These are phyloP conservation scores for Xylariaceae sp. DNA, from an alignment of 2,329 filamentous ascomycete species.

Conservation along the genomic window DNA sequence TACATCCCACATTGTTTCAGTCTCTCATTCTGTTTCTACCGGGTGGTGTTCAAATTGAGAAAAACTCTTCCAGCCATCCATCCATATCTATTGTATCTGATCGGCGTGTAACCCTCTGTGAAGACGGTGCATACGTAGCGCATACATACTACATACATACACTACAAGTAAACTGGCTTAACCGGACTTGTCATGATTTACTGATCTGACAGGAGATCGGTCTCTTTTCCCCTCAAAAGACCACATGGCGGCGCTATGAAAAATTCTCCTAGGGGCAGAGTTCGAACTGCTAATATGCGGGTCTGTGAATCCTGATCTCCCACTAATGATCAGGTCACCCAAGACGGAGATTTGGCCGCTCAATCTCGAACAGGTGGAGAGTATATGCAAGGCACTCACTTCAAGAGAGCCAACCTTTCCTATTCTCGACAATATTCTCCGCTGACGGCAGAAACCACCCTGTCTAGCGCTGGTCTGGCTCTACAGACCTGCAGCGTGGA, in stretches of 20 bases:
- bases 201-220: background rate
- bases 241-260: background rate
- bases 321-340: background rate
- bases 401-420: background rate
- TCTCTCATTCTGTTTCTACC: background rate
- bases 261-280: background rate
- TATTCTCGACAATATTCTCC: background rate
- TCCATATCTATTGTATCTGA: background rate
- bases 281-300: background rate
- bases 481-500: background rate
- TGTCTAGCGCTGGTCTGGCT: background rate
- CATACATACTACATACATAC: too few species aligned
- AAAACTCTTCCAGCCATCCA: background rate
- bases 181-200: background rate
- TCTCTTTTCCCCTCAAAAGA: background rate
- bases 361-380: background rate
- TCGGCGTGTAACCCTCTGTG: too few species aligned
- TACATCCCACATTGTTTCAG: conserved; percentile 5
- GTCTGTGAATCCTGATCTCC: background rate
- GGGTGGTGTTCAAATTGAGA: conserved; percentile 5
- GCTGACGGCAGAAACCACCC: background rate
- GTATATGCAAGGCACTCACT: background rate
- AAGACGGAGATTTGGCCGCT: background rate
- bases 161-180: background rate
- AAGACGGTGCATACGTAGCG: too few species aligned